Percentiles rank a stretch among this genome's conserved stretches.
Evolutionary conservation across 2,329 filamentous ascomycete species (phyloP).

Genomic region (Paraconiothyrium brasiliense): DNA sequence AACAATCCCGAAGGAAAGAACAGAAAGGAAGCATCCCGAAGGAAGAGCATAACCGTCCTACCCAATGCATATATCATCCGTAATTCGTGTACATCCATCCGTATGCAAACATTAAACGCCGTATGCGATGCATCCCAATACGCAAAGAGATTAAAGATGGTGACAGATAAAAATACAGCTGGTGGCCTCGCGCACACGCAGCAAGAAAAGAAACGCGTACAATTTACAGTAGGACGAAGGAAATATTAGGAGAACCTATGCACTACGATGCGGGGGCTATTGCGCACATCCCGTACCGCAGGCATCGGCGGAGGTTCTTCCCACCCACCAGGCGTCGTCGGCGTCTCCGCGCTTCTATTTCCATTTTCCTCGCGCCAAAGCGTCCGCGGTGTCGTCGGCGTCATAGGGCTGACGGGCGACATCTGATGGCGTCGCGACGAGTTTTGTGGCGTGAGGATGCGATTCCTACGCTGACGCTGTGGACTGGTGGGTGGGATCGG

Average conservation of each 20-base stretch:
- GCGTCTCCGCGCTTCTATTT: slow-evolving; percentile 12
- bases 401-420: slow-evolving; percentile 23
- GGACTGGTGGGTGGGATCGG: slow-evolving; percentile 18
- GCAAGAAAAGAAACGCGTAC: slow-evolving; percentile 5
- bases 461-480: slow-evolving; percentile 26
- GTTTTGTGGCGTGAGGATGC: slow-evolving; percentile 28
- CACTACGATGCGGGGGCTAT: slow-evolving; percentile 22
- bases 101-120: neutral
- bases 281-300: slow-evolving; percentile 21
- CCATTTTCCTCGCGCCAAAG: slow-evolving; percentile 28
- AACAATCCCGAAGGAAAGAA: neutral
- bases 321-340: neutral
- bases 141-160: neutral
- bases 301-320: slow-evolving; percentile 16
- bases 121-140: neutral
- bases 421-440: slow-evolving; percentile 25
- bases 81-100: neutral
- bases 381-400: slow-evolving; percentile 20
- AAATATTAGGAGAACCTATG: slow-evolving; percentile 13
- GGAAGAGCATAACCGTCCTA: neutral
- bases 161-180: slow-evolving; percentile 8
- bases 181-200: slow-evolving; percentile 8
- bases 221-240: neutral
- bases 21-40: slow-evolving; percentile 4
- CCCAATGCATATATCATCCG: slow-evolving; percentile 6